A percentile compares a stretch with the other conserved stretches of the same genome.
phyloP scores from a whole-genome alignment of 1,139 yeast genomes.

The Debaryomyces fabryi region DNA sequence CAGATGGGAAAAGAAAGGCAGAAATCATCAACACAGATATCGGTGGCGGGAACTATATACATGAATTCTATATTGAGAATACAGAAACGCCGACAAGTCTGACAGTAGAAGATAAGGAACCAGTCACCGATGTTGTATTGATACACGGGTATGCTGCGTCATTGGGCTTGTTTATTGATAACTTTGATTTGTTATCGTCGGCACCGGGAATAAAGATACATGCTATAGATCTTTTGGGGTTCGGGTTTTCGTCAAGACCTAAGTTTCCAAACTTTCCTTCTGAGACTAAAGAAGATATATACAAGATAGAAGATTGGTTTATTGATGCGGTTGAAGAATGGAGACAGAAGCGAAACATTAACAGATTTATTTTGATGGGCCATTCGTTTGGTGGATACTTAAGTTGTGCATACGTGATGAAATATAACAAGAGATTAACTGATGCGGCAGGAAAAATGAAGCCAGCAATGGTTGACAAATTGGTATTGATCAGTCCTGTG shows the following conservation, averaged over 20 bases:
- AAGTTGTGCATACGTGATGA: constrained; percentile 74
- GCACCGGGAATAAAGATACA: constrained; percentile 48
- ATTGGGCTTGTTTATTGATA: constrained; percentile 46
- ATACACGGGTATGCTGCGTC: constrained; percentile 54
- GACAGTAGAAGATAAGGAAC: constrained; percentile 13
- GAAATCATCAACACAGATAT: constrained; percentile 52
- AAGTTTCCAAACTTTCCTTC: constrained; percentile 36
- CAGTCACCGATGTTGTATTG: constrained; percentile 40
- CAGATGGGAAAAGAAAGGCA: constrained; percentile 54
- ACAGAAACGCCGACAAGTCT: constrained; percentile 19
- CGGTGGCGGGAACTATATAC: constrained; percentile 51
- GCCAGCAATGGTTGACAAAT: constrained; percentile 36
- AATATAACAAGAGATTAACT: constrained; percentile 46
- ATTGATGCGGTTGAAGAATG: constrained; percentile 83
- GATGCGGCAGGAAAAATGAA: constrained; percentile 25
- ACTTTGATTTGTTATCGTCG: constrained; percentile 40
- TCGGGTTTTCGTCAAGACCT: constrained; percentile 49
- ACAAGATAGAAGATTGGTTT: constrained; percentile 71
- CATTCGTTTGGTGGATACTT: constrained; percentile 95
- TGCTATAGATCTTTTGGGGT: constrained; percentile 49
- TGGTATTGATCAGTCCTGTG: constrained; percentile 49
- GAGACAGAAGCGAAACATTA: constrained; percentile 61
- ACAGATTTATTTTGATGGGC: constrained; percentile 73
- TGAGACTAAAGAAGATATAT: constrained; percentile 32
- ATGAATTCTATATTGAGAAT: constrained; percentile 56